Base-by-base conservation (phyloP, 495 filamentous ascomycete species). In the Pseudoneurospora amorphoporcata region DNA sequence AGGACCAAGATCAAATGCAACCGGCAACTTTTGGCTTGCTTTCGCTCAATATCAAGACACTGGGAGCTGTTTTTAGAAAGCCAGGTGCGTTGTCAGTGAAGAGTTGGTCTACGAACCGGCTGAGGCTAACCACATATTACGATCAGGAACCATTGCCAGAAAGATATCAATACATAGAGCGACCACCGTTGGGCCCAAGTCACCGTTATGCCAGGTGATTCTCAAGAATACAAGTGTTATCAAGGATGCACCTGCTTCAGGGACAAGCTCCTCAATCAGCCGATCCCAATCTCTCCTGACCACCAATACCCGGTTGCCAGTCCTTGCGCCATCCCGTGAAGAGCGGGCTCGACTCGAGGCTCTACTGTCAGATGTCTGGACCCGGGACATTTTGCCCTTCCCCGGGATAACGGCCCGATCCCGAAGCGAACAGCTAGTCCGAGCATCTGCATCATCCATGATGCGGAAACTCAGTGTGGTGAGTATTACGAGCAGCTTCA, bases 201-300 rank as follows among this genome's bases (percentile, higher is more conserved):
- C 86, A 16, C 84, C 87, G 71, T 83, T 86, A 65, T 89, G 80
- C 81, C 90, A 94, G 75, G 90, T 98, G 47, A 92, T 97, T 43
- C 94, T 99, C 77, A 94, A 92, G 76, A 97, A 96, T 75, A 98
- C 95, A 2, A 89, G 91, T 77, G 89, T 87, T 23, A 85, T 89
- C 35, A 90, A 91, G 72, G 88, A 89, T 68, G 80, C 79, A 58
- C 72, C 80, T 10, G 73, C 76, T 61, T 73, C 80, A 69, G 41
- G 82, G 38, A 76, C 81, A n/a, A 76, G 80, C 14, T 77, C 87
- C 10, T 80, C 82, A 69, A 87, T 94, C 70, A 89, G 87, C 73
- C 85, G 92, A 53, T 94, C 92, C 10, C 88, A 91, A 69, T 94
- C 92, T 5, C 84, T 93, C 61, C 81, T 92, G 19, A 88, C 87